Conservation (phyloP, 2,329 filamentous ascomycete species). For the Pseudogymnoascus sp. region DNA sequence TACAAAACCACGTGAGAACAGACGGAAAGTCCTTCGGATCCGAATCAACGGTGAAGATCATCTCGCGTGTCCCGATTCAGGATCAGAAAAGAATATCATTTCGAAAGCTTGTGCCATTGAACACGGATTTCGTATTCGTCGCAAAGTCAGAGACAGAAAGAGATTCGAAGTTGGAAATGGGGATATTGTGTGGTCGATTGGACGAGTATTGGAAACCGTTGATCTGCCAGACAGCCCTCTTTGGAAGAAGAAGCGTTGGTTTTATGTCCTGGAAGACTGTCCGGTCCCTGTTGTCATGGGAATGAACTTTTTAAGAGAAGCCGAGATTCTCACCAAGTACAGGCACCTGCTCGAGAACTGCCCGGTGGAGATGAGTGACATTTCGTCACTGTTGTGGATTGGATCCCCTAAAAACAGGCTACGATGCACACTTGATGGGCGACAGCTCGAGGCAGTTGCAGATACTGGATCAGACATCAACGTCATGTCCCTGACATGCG, state of each 20-base stretch:
- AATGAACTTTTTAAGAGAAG: background rate
- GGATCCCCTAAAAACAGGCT: background rate
- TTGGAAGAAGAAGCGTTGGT: constrained; percentile 4
- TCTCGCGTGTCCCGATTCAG: constrained; percentile 12
- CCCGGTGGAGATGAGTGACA: background rate
- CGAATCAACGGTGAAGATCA: background rate
- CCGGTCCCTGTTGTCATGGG: constrained; percentile 3
- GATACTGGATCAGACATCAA: constrained; percentile 7
- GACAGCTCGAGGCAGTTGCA: background rate
- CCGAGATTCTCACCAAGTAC: constrained; percentile 11
- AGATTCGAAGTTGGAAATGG: background rate
- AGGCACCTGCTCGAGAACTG: constrained; percentile 13
- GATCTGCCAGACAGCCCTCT: background rate
- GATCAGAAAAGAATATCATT: constrained; percentile 12
- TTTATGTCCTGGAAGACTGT: background rate
- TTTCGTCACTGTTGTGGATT: background rate
- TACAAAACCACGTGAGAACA: background rate
- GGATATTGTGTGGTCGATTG: background rate
- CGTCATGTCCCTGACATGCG: constrained; percentile 5
- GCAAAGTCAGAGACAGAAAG: background rate
- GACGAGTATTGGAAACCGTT: background rate
- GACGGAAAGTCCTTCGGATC: constrained; percentile 6
- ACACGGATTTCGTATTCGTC: background rate
- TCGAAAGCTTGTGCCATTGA: constrained; percentile 12
- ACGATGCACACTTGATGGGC: background rate